A percentile compares a stretch with the other conserved stretches of the same genome.
Evolutionary conservation across 805 yeast genomes (phyloP).

Genomic region (Teunomyces panamensis): DNA sequence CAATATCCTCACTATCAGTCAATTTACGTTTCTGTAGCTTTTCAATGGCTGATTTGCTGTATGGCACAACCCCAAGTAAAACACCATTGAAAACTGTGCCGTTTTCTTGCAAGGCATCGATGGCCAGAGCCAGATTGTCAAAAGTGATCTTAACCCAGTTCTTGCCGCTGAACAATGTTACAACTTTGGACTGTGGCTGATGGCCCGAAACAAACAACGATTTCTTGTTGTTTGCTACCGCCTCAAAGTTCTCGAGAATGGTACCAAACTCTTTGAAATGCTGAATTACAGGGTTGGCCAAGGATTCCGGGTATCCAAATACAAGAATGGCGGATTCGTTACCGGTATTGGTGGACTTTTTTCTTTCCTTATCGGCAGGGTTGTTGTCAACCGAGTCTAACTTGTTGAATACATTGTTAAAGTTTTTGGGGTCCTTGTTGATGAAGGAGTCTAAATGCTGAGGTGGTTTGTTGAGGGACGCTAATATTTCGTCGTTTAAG

Average conservation of each 20-base stretch:
- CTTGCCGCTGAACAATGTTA: slow-evolving; percentile 78
- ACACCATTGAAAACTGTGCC: slow-evolving; percentile 68
- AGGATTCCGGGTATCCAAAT: slow-evolving; percentile 83
- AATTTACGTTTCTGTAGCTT: slow-evolving; percentile 49
- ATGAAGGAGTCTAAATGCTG: slow-evolving; percentile 39
- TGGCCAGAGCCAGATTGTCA: slow-evolving; percentile 69
- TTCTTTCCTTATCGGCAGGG: slow-evolving; percentile 12
- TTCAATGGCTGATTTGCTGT: slow-evolving; percentile 58
- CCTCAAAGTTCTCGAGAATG: slow-evolving; percentile 71
- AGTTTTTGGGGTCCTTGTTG: slow-evolving; percentile 45
- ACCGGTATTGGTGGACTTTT: slow-evolving; percentile 15
- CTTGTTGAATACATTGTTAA: slow-evolving; percentile 44
- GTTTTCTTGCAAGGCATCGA: slow-evolving; percentile 82
- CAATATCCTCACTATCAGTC: slow-evolving; percentile 46
- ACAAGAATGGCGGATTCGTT: slow-evolving; percentile 71
- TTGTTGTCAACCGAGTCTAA: slow-evolving; percentile 12
- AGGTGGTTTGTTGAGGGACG: slow-evolving; percentile 34
- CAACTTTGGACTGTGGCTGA: slow-evolving; percentile 16
- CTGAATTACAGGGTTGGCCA: slow-evolving; percentile 62
- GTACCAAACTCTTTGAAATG: slow-evolving; percentile 79
- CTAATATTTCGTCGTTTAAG: slow-evolving; percentile 41
- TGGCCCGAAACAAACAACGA: slow-evolving; percentile 4
- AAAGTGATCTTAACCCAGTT: slow-evolving; percentile 92
- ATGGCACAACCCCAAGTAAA: slow-evolving; percentile 68
- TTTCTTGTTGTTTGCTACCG: slow-evolving; percentile 12